A percentile compares a stretch with the other conserved stretches of the same genome.
phyloP scores from a whole-genome alignment of 2,329 filamentous ascomycete species.

The Epichloe festucae region DNA sequence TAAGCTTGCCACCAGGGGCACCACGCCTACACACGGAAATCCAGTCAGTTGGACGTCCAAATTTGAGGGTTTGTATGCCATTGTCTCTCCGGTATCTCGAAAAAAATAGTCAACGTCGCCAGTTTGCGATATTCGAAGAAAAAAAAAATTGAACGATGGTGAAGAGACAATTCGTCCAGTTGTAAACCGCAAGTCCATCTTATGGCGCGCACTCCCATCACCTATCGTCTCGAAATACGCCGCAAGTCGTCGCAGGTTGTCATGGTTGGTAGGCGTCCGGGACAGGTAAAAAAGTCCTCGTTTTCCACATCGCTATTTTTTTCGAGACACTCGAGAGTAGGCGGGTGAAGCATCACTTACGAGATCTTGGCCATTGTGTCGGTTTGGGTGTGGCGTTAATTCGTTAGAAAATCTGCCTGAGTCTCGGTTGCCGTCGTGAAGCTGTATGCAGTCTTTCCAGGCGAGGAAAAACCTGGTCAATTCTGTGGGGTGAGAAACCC shows the following conservation, averaged over 20 bases:
- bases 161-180: background rate
- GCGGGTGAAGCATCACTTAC: slow-evolving; percentile 31
- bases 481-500: slow-evolving; percentile 29
- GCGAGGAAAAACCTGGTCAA: slow-evolving; percentile 19
- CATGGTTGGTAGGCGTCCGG: background rate
- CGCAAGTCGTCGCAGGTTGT: background rate
- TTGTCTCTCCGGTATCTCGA: background rate
- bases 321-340: slow-evolving; percentile 6
- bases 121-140: background rate
- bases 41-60: slow-evolving; percentile 1
- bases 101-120: slow-evolving; percentile 1
- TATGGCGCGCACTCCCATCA: background rate
- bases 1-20: slow-evolving; percentile 99
- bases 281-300: slow-evolving; percentile 4
- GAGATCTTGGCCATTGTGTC: slow-evolving; percentile 51
- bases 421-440: slow-evolving; percentile 24
- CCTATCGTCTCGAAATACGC: slow-evolving; percentile 4
- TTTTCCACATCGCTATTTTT: slow-evolving; percentile 10
- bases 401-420: slow-evolving; percentile 24
- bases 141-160: background rate
- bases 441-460: slow-evolving; percentile 17
- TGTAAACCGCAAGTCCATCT: background rate
- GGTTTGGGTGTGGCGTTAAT: slow-evolving; percentile 31
- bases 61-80: background rate
- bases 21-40: slow-evolving; percentile 44